A percentile compares a stretch with the other conserved stretches of the same genome.
phyloP scores from a whole-genome alignment of 768 basidiomycete species.

The Solioccasus polychromus region DNA sequence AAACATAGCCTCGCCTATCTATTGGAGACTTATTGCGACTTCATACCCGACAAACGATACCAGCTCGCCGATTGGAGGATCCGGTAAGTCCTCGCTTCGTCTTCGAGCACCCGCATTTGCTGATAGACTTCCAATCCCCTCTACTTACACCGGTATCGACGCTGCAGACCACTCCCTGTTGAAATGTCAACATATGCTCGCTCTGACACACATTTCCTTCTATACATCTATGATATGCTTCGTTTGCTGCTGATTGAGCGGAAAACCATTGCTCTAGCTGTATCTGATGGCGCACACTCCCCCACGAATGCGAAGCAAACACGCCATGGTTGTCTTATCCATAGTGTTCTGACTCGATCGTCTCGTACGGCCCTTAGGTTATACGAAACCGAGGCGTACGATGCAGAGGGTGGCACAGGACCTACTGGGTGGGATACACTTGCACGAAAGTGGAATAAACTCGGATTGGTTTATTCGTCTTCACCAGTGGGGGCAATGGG shows the following conservation, averaged over 20 bases:
- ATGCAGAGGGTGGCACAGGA: slow-evolving; percentile 60
- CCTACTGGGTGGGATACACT: slow-evolving; percentile 74
- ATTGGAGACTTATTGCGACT: slow-evolving; percentile 86
- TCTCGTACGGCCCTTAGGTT: slow-evolving; percentile 72
- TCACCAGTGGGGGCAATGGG: slow-evolving; percentile 32
- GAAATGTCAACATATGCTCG: slow-evolving; percentile 94
- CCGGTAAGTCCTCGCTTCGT: slow-evolving; percentile 43
- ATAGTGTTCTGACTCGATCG: slow-evolving; percentile 68
- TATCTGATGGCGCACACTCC: slow-evolving; percentile 14
- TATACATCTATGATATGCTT: slow-evolving; percentile 89
- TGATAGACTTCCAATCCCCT: background rate
- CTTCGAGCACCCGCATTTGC: background rate
- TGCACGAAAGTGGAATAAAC: slow-evolving; percentile 82
- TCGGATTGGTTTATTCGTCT: slow-evolving; percentile 31
- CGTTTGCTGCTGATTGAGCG: slow-evolving; percentile 83
- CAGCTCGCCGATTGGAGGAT: slow-evolving; percentile 98
- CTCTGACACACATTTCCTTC: slow-evolving; percentile 93
- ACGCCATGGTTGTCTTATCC: slow-evolving; percentile 43
- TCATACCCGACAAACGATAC: slow-evolving; percentile 90
- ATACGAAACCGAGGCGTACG: slow-evolving; percentile 70
- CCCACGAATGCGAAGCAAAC: background rate
- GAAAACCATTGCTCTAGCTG: slow-evolving; percentile 32
- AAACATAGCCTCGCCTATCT: slow-evolving; percentile 82
- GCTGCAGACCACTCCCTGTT: slow-evolving; percentile 64
- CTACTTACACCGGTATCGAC: background rate